A percentile compares a stretch with the other conserved stretches of the same genome.
Conservation (phyloP, 805 yeast genomes). For the Sugiyamaella marilandica region DNA sequence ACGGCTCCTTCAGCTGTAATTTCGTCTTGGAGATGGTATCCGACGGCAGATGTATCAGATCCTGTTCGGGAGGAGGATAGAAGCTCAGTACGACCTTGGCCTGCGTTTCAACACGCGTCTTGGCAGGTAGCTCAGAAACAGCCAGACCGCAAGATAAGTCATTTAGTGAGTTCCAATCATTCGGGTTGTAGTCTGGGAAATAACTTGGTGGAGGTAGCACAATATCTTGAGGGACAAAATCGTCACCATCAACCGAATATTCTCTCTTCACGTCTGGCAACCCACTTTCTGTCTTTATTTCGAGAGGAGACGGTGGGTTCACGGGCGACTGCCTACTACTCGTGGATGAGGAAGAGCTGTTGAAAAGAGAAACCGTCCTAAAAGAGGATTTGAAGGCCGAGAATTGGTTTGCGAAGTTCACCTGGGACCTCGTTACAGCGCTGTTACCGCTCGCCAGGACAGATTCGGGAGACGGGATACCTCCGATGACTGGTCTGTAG, state of each 20-base stretch:
- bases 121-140: conserved; percentile 63
- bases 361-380: neutral
- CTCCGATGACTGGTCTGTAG: neutral
- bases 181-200: conserved; percentile 16
- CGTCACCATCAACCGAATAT: neutral
- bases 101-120: conserved; percentile 93
- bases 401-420: neutral
- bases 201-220: conserved; percentile 3
- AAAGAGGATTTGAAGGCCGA: no score
- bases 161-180: conserved; percentile 15
- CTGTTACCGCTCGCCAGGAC: neutral
- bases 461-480: neutral
- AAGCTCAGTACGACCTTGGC: conserved; percentile 68
- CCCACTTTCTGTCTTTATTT: neutral
- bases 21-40: conserved; percentile 86
- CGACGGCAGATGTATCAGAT: conserved; percentile 72
- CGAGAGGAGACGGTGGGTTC: neutral
- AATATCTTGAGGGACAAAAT: neutral
- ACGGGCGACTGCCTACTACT: conserved; percentile 1
- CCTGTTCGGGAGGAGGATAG: conserved; percentile 72
- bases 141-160: conserved; percentile 13
- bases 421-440: neutral
- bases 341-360: neutral
- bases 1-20: conserved; percentile 50
- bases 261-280: neutral